phyloP scores from a whole-genome alignment of 129 eudicot species.

The Artemisia argyi region DNA sequence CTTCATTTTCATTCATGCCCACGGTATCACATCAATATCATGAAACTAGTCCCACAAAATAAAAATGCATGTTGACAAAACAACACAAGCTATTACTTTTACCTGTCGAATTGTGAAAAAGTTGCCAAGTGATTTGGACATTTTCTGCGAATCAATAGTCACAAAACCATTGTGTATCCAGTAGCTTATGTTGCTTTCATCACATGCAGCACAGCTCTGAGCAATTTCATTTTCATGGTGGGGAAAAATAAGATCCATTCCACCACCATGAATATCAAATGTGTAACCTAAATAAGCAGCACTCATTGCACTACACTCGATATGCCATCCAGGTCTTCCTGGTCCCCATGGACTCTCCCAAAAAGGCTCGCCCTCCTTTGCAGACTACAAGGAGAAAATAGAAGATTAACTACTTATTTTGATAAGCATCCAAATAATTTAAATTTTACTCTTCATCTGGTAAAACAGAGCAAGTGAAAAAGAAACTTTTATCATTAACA shows the following conservation, averaged over 20 bases:
- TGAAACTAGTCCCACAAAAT: background rate
- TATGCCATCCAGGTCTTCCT: constrained; percentile 99
- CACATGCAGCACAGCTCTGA: constrained; percentile 96
- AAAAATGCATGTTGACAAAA: background rate
- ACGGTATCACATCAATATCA: background rate
- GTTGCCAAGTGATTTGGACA: constrained; percentile 97
- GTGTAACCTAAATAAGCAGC: constrained; percentile 84
- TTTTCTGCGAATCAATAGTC: constrained; percentile 76
- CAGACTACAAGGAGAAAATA: constrained; percentile 52
- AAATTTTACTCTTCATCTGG: background rate
- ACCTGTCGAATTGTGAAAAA: constrained; percentile 99
- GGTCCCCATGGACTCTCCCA: constrained; percentile 99
- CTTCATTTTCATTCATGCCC: background rate
- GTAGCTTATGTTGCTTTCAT: constrained; percentile 66
- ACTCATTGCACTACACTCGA: constrained; percentile 99
- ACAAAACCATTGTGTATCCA: constrained; percentile 99
- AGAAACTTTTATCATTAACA: no score
- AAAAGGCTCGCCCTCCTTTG: constrained; percentile 93
- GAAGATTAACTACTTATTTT: background rate
- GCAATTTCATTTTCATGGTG: constrained; percentile 99
- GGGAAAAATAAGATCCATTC: constrained; percentile 94
- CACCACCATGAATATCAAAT: constrained; percentile 98
- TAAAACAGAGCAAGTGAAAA: background rate
- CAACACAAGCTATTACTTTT: constrained; percentile 10
- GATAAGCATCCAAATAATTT: background rate